Evolutionary conservation across 768 basidiomycete genomes (phyloP), one percentile per base, ranked within the genome.

Genomic region (Hericium erinaceus): DNA sequence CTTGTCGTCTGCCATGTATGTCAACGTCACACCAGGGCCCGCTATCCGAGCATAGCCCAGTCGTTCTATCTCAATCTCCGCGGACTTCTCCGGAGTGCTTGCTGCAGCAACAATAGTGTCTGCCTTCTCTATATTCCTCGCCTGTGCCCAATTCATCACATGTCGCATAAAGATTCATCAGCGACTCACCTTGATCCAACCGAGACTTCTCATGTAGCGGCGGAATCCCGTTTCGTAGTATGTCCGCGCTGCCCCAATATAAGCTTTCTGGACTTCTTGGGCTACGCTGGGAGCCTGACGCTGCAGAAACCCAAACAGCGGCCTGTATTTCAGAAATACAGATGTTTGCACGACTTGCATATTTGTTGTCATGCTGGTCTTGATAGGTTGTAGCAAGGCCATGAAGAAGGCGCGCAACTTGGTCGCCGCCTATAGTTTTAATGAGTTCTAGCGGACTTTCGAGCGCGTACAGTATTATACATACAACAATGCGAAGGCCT

Each of bases 201-300:
- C 81, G 50, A 99, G 74, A 66, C 85, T 87, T 48, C 97, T 78
- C 22, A 85, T 79, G 68, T 98, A 99, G 46, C 97, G 75, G 60
- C 97, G 76, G 68, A 98, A 95, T 0, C 88, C 92, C 20, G 97
- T 98, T 72, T 99, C 97, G 59, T 93, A 98, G 69, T 97, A 99
- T 20, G 90, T 80, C 41, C 94, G 83, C 13, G 90, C 87, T 26
- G 89, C 82, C 38, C 80, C 80, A 28, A 88, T 74, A 69, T 99
- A 99, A 2, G 90, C 85, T 54, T 92, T 77, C 68, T 93, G 92
- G 22, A 99, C 74, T 69, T 98, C 95, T 49, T 79, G 79, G 3
- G 97, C 94, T 33, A 94, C 88, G 38, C 77, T 77, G 9, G 85
- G 78, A 5, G 89, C 89, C 60, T 93, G 89, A 2, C 91, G 84